These are phyloP conservation scores for Penicillium samsonianum DNA, from an alignment of 495 filamentous ascomycete species.

Conservation along the genomic window DNA sequence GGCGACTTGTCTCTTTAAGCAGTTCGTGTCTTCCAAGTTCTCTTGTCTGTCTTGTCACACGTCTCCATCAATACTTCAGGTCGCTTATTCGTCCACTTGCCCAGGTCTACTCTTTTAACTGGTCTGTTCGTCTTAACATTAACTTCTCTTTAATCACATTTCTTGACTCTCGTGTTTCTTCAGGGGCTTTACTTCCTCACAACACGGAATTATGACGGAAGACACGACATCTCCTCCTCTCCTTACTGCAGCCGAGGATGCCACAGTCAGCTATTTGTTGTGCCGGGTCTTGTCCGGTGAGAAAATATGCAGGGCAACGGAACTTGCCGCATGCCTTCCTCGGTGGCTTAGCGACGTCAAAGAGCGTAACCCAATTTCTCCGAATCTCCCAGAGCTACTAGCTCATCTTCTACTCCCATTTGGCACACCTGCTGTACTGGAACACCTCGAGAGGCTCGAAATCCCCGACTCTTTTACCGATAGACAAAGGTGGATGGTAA, in stretches of 20 bases:
- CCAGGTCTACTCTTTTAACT: neutral
- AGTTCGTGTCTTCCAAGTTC: neutral
- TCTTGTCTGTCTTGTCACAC: neutral
- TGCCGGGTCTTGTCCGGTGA: neutral
- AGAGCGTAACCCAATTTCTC: neutral
- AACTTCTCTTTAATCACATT: neutral
- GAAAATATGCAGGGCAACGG: neutral
- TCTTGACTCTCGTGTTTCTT: neutral
- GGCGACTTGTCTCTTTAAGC: neutral
- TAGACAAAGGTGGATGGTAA: neutral
- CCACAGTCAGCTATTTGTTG: neutral
- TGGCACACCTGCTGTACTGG: neutral
- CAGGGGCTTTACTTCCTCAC: neutral
- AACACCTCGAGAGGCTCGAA: neutral
- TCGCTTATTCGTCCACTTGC: neutral
- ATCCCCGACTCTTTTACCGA: neutral
- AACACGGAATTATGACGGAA: neutral
- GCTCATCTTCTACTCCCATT: neutral
- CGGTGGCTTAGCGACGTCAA: neutral
- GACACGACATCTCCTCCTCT: neutral
- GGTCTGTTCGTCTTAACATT: neutral
- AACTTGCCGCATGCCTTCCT: neutral
- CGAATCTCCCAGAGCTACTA: neutral
- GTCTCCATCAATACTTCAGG: neutral
- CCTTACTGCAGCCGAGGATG: neutral